Percentiles rank a stretch among this genome's conserved stretches.
Evolutionary conservation across 345 rosid species (phyloP).

Genomic region (Anacardium occidentale): DNA sequence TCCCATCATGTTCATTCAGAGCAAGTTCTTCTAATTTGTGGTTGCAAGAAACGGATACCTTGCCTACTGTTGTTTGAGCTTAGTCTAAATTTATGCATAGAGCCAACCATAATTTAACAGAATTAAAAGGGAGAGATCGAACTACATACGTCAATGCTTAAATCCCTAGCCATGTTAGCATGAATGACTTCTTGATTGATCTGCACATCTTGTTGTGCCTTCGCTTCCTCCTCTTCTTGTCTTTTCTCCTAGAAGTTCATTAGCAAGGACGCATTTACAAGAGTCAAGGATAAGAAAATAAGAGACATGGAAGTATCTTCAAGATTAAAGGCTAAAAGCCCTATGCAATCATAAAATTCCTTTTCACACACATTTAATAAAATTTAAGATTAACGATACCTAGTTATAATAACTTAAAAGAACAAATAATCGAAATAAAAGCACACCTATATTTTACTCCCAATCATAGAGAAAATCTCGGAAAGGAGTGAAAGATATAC

Average conservation of each 20-base stretch:
- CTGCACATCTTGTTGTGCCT: constrained; percentile 45
- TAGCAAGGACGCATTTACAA: background rate
- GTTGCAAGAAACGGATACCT: background rate
- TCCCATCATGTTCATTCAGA: background rate
- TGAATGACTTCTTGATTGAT: constrained; percentile 56
- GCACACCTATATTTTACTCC: too few relatives aligned
- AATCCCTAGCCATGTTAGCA: constrained; percentile 52
- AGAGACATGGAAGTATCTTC: constrained; percentile 8
- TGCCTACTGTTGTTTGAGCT: background rate
- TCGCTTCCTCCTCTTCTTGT: constrained; percentile 50
- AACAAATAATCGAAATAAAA: background rate
- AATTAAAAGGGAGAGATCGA: background rate
- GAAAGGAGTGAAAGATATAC: too few relatives aligned
- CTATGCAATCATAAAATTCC: background rate
- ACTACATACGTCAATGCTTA: constrained; percentile 61
- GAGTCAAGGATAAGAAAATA: background rate
- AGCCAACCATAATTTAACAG: background rate
- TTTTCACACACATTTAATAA: too few relatives aligned
- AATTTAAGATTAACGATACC: too few relatives aligned
- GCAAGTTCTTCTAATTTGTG: background rate
- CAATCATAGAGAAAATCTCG: too few relatives aligned
- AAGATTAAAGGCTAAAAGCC: background rate
- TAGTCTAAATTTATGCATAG: background rate
- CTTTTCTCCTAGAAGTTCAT: constrained; percentile 54
- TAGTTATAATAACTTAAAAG: too few relatives aligned